Evolutionary conservation across 208 protist genomes (phyloP), one percentile per base, ranked within the genome.

Genomic region (Wallacemonas collosoma): DNA sequence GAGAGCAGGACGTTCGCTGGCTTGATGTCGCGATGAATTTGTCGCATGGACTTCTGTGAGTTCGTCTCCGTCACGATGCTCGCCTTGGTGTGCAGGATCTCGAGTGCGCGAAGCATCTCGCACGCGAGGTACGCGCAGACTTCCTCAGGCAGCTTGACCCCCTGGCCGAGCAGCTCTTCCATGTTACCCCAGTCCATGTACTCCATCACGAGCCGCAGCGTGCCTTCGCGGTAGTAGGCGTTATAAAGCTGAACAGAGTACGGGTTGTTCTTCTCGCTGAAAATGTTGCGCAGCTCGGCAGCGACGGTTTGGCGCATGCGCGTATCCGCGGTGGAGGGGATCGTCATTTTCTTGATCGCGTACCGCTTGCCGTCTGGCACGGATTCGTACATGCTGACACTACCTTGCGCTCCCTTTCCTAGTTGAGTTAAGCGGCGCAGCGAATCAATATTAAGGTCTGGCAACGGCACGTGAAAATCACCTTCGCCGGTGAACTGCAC

Each of bases 181-280:
- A 95, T 61, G 78, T 93, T 95, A 14, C 90, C 90, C 86, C 90
- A 92, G 78, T 95, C 79, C 90, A 95, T 95, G 79, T 93, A 95
- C 75, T 95, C 90, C 90, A 95, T 95, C 17, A 95, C 88, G 47
- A 95, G 79, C 6, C 76, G 83, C 26, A 95, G 83, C 2, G 80
- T 76, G 17, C 78, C 76, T 58, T 90, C 75, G 65, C 88, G 83
- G 71, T 90, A 95, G 41, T 91, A 95, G 45, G 90, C 90, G 73
- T 95, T 95, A 80, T 93, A 95, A 64, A 95, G 74, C 51, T 80
- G 73, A 54, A 95, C 88, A 2, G 88, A 91, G 77, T 88, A 93
- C 45, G 76, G 79, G 75, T 93, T 93, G 7, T 75, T 73, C 56
- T 84, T 70, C 50, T 91, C 78, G 26, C 78, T 83, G 54, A 95